Percentiles rank a stretch among this genome's conserved stretches.
These are phyloP conservation scores for Biancaea sappan DNA, from an alignment of 306 rosid genomes.

Conservation along the genomic window DNA sequence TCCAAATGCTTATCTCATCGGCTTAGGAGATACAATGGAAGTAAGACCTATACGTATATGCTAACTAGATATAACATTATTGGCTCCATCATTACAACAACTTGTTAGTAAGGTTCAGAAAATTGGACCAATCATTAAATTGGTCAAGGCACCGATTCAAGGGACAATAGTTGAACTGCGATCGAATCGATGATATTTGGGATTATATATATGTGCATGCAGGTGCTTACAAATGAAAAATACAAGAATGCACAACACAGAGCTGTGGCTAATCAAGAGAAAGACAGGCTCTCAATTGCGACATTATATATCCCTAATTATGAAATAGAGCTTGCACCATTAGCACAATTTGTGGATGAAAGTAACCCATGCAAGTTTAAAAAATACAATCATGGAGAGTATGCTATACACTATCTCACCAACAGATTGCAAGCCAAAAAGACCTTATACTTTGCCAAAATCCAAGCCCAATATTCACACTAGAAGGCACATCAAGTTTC, in stretches of 20 bases:
- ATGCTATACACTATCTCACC: slow-evolving; percentile 80
- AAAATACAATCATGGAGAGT: slow-evolving; percentile 93
- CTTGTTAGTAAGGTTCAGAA: too few species aligned
- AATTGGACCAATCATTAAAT: too few species aligned
- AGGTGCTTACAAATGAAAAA: slow-evolving; percentile 94
- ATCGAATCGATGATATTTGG: too few species aligned
- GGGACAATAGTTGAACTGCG: too few species aligned
- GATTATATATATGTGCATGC: too few species aligned
- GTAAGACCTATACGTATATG: too few species aligned
- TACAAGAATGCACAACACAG: slow-evolving; percentile 97
- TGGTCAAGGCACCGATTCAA: too few species aligned
- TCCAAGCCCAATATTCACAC: too few species aligned
- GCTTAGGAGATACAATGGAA: slow-evolving; percentile 91
- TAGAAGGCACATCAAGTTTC: too few species aligned
- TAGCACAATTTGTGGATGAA: slow-evolving; percentile 67
- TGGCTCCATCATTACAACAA: too few species aligned
- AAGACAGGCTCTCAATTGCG: slow-evolving; percentile 77
- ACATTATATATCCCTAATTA: slow-evolving; percentile 96
- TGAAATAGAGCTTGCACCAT: slow-evolving; percentile 85
- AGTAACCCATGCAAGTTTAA: slow-evolving; percentile 69
- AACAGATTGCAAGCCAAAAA: slow-evolving; percentile 90
- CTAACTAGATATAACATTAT: too few species aligned
- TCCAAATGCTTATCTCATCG: slow-evolving; percentile 86
- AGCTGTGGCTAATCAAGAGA: slow-evolving; percentile 76
- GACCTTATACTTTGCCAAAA: slow-evolving; percentile 81